phyloP scores from a whole-genome alignment of 2,329 filamentous ascomycete species.

The Lomentospora prolificans region DNA sequence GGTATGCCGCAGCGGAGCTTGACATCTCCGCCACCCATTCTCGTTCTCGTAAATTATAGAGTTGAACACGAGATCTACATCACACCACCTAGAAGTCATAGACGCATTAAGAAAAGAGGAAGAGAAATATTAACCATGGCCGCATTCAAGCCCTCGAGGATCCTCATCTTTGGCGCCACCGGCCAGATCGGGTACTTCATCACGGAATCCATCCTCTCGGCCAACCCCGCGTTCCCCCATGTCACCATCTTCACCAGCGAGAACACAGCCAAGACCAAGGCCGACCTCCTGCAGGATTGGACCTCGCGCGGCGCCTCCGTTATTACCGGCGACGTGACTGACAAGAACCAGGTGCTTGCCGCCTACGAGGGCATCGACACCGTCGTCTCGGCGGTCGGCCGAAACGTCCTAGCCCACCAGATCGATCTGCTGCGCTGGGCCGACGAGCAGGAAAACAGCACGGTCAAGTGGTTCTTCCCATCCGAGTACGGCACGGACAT shows the following conservation, averaged over 20 bases:
- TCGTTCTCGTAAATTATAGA: background rate
- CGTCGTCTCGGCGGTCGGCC: slow-evolving; percentile 54
- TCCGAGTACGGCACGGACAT: slow-evolving; percentile 60
- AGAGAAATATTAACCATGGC: background rate
- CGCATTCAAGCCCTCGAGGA: slow-evolving; percentile 3
- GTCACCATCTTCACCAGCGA: slow-evolving; percentile 23
- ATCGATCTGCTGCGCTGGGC: slow-evolving; percentile 52
- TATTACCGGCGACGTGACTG: slow-evolving; percentile 7
- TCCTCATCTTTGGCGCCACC: slow-evolving; percentile 27
- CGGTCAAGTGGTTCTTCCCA: slow-evolving; percentile 55
- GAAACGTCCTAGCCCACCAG: slow-evolving; percentile 51
- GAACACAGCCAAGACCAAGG: slow-evolving; percentile 3
- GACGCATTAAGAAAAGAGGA: no score
- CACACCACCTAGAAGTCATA: background rate
- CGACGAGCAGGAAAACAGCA: slow-evolving; percentile 30
- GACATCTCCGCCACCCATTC: no score
- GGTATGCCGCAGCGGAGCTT: no score
- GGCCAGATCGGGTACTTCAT: slow-evolving; percentile 32
- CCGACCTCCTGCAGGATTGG: slow-evolving; percentile 3
- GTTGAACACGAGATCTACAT: background rate
- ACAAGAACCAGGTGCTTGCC: slow-evolving; percentile 7
- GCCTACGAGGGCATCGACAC: slow-evolving; percentile 46
- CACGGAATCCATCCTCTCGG: slow-evolving; percentile 24
- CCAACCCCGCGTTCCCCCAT: slow-evolving; percentile 23
- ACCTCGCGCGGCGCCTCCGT: slow-evolving; percentile 1